Evolutionary conservation across 2,329 filamentous ascomycete species (phyloP).

Genomic region (Trichoderma koningiopsis): DNA sequence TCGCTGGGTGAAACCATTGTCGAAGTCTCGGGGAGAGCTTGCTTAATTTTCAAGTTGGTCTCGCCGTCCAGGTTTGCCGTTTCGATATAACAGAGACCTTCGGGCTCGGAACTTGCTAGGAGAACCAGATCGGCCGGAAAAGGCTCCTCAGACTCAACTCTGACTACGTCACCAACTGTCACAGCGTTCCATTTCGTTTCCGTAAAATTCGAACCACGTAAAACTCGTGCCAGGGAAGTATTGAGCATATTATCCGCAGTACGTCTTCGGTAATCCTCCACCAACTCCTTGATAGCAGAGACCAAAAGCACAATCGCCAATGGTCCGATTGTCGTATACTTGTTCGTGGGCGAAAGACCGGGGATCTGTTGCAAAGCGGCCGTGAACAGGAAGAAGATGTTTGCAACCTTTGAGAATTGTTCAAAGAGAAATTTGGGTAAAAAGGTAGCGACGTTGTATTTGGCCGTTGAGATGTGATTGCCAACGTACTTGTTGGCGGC

Average conservation of each 20-base stretch:
- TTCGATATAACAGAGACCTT: slow-evolving; percentile 97
- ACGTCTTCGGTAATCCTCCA: slow-evolving; percentile 91
- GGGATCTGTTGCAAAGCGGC: slow-evolving; percentile 94
- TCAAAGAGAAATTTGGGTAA: slow-evolving; percentile 96
- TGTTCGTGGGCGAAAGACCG: slow-evolving; percentile 89
- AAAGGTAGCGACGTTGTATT: slow-evolving; percentile 94
- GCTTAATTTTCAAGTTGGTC: slow-evolving; percentile 98
- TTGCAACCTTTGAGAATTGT: slow-evolving; percentile 99
- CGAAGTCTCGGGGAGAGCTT: slow-evolving; percentile 90
- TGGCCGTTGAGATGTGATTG: slow-evolving; percentile 96
- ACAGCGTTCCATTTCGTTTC: slow-evolving; percentile 94
- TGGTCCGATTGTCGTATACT: slow-evolving; percentile 95
- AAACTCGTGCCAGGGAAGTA: slow-evolving; percentile 78
- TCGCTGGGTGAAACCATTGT: slow-evolving; percentile 84
- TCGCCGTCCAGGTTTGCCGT: slow-evolving; percentile 97
- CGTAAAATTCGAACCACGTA: slow-evolving; percentile 81
- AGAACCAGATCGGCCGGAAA: slow-evolving; percentile 94
- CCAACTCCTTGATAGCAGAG: slow-evolving; percentile 91
- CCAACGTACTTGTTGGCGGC: slow-evolving; percentile 85
- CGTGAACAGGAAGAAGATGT: slow-evolving; percentile 98
- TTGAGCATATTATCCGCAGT: slow-evolving; percentile 86
- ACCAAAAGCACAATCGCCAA: slow-evolving; percentile 85
- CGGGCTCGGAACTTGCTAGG: slow-evolving; percentile 91
- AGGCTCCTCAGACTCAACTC: slow-evolving; percentile 90
- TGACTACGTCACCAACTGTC: slow-evolving; percentile 85